These are phyloP conservation scores for Yarrowia deformans DNA, from an alignment of 805 yeast genomes.

Conservation along the genomic window DNA sequence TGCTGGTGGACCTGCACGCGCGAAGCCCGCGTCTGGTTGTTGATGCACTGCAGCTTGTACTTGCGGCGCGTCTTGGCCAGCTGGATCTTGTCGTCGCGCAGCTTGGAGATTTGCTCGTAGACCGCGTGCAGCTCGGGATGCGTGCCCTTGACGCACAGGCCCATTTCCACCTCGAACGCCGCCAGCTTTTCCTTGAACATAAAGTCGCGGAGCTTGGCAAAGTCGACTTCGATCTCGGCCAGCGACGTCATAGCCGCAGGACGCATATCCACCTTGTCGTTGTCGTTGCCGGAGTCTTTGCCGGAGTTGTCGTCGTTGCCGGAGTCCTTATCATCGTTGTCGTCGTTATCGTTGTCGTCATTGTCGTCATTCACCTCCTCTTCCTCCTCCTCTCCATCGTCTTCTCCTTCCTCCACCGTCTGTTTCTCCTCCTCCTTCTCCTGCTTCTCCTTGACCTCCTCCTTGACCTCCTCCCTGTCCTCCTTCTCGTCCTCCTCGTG, in stretches of 20 bases:
- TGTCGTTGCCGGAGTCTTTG: conserved; percentile 42
- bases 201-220: conserved; percentile 84
- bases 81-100: conserved; percentile 72
- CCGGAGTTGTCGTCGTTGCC: conserved; percentile 42
- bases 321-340: conserved; percentile 43
- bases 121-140: conserved; percentile 88
- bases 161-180: conserved; percentile 79
- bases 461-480: conserved; percentile 42
- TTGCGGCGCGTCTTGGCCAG: conserved; percentile 59
- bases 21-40: conserved; percentile 78
- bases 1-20: conserved; percentile 86
- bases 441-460: conserved; percentile 41
- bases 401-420: conserved; percentile 49
- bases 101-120: conserved; percentile 71
- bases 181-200: conserved; percentile 83
- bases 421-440: conserved; percentile 42
- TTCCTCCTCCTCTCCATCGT: conserved; percentile 42
- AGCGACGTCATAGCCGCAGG: conserved; percentile 75
- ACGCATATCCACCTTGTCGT: conserved; percentile 51
- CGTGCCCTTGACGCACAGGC: conserved; percentile 84
- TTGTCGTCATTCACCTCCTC: conserved; percentile 50
- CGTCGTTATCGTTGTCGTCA: conserved; percentile 41
- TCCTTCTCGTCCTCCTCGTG: conserved; percentile 40
- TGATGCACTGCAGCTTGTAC: conserved; percentile 78
- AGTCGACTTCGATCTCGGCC: conserved; percentile 81